Base-by-base conservation (phyloP, 2,329 filamentous ascomycete species). In the Elsinoe australis region DNA sequence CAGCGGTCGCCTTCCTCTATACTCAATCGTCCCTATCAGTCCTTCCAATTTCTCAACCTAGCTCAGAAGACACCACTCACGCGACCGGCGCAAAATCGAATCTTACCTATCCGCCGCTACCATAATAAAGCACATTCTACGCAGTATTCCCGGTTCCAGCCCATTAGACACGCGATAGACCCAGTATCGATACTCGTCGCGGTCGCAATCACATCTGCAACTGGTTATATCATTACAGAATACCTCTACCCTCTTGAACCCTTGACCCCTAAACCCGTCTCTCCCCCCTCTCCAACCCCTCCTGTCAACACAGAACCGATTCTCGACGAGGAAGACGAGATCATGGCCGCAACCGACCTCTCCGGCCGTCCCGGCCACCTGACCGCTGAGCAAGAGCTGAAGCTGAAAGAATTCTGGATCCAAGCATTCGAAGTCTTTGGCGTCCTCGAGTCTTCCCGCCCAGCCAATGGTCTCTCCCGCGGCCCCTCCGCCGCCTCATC, bases 351-450 rank as follows among this genome's bases (percentile, higher is more conserved):
- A 17, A 61, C 64, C 48, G 61, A 59, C 22, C 75, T 75, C 35
- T 77, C 83, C 29, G 92, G 92, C 47, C 81, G 88, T 52, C 78
- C 87, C 48, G 88, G 87, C 51, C 95, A 86, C 57, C 74, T 98
- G 51, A 95, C 89, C n/a, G 66, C 80, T 2, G 89, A 95, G 53
- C 82, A 98, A 68, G 87, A 95, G 59, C 77, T 78, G 54, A 95
- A 94, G 69, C 72, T 98, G 51, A 85, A 83, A 59, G 84, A 94
- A 65, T 76, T 96, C 56, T 98, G 92, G 92, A 67, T 75, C 10
- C 71, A 81, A 47, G 75, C 87, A 31, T 75, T 94, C 55, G 82
- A 84, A 53, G 73, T 95, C 35, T 88, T 85, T 62, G 85, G 83
- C 21, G 74, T 88, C 48, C 46, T 52, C 17, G 39, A 35, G 33